These are phyloP conservation scores for Lentinula raphanica DNA, from an alignment of 768 basidiomycete genomes.

Conservation along the genomic window DNA sequence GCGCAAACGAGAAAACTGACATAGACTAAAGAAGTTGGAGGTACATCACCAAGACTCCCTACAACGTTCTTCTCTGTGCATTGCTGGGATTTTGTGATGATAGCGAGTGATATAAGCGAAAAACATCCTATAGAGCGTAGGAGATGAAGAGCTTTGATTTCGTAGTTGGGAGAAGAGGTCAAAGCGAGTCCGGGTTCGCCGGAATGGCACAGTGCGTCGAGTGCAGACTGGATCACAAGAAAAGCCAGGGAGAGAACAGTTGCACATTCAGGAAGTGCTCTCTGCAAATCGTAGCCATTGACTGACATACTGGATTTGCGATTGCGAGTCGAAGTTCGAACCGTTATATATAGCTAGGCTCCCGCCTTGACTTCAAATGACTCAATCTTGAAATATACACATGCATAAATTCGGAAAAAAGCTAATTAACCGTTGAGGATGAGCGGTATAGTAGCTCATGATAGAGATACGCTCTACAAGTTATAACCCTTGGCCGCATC, in stretches of 20 bases:
- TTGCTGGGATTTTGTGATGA: neutral
- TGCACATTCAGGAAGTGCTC: neutral
- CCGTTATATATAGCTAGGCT: too few relatives aligned
- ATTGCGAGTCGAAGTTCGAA: too few relatives aligned
- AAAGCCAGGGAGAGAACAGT: neutral
- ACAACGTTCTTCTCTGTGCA: neutral
- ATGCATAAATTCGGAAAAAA: too few relatives aligned
- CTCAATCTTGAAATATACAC: too few relatives aligned
- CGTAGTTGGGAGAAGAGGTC: neutral
- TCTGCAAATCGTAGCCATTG: neutral
- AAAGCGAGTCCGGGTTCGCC: too few relatives aligned
- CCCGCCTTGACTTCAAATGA: too few relatives aligned
- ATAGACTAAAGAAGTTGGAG: neutral
- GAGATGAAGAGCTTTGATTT: neutral
- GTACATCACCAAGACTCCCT: neutral
- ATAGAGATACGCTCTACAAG: neutral
- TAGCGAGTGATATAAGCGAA: neutral
- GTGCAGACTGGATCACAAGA: too few relatives aligned
- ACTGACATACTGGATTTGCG: too few relatives aligned
- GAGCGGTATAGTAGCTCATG: too few relatives aligned
- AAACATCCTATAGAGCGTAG: neutral
- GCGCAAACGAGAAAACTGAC: neutral
- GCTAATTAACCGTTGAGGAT: too few relatives aligned
- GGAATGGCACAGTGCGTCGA: neutral
- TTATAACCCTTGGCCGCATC: constrained; percentile 4